Evolutionary conservation across 2,329 filamentous ascomycete genomes (phyloP), one percentile per base, ranked within the genome.

Genomic region (Pseudogymnoascus sp.): DNA sequence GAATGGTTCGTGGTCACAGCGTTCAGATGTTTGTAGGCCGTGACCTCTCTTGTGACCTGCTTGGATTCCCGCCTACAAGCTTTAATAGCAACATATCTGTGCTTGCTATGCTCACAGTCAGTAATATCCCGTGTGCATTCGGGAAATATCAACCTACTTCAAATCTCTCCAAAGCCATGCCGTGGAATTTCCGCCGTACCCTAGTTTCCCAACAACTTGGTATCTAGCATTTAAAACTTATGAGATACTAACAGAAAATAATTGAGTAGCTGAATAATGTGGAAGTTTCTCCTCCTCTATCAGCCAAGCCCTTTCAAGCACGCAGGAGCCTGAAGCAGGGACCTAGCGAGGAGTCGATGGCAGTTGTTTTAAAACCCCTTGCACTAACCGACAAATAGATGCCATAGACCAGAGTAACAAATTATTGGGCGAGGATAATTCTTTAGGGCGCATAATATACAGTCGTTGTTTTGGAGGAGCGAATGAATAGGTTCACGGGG

Each of bases 11-110:
- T 57, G 1, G 70, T 63, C 10, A 57, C 64, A 61, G 26, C 59
- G 17, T 72, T 70, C 2, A 80, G 76, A 19, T 71, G 73, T 65
- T 74, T 74, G 57, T 80, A 80, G n/a, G 79, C 78, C 3, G 70
- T 67, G 9, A 79, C 66, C 67, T 81, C 78, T 40, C n/a, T 17
- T 40, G 15, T 77, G 63, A 63, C 67, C 38, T 60, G 4, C 47
- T 60, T 63, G 64, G 13, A 63, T 11, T 35, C 63, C 61, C 23
- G 36, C 19, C 63, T 44, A 62, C 44, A 61, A 26, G 67, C 4
- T 63, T 68, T 68, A 62, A 68, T 63, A 5, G 62, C 63, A 21
- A 66, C 57, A 65, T 60, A 66, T 63, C 61, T 64, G 50, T 65
- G 65, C 50, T 66, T 62, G n/a, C 65, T 67, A 62, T 63, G 63